Base-by-base conservation (phyloP, 495 filamentous ascomycete genomes). In the Aspergillus conjunctus region DNA sequence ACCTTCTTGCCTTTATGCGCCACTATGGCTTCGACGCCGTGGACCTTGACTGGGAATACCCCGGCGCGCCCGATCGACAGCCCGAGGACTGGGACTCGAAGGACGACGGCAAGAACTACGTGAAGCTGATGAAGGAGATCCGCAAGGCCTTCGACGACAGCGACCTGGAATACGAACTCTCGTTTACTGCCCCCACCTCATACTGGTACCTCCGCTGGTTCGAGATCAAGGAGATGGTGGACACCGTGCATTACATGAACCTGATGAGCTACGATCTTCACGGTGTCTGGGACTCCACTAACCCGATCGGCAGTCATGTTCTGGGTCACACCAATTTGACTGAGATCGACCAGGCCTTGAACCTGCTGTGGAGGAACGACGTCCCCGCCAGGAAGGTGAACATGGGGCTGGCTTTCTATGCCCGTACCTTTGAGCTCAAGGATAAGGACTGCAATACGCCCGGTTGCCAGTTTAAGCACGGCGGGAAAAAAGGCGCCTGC, bases 321-420 rank as follows among this genome's bases (percentile, higher is more conserved):
- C 26, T 58, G 2, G 61, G 60, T 12, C 84, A 87, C 57, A 83
- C 83, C 1, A 86, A 87, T 51, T 56, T 85, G 0, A 86, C 84
- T 1, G 84, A 85, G 66, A 86, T 87, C 46, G 58, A 83, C n/a
- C 22, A 26, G 37, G 59, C 61, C 4, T 41, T 64, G 12, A 26
- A 63, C n/a, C 10, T 64, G 0, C 73, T 72, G 0, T 21, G 81
- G 5, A 63, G 84, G 12, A 73, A 73, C 59, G 67, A 77, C 14
- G 68, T 87, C 7, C 62, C 60, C 9, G 62, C 83, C 0, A 57
- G 54, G 0, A 73, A 80, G 54, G 68, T 87, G 6, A 70, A 67
- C 54, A 52, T 86, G 8, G 83, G 84, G 0, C 33, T 81, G 4
- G 83, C 60, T 8, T 60, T 58, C 60, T 87, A 87, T 58, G 82